These are phyloP conservation scores for Backusella liffmaniae DNA, from an alignment of 192 early-diverging fungal species.

Conservation along the genomic window DNA sequence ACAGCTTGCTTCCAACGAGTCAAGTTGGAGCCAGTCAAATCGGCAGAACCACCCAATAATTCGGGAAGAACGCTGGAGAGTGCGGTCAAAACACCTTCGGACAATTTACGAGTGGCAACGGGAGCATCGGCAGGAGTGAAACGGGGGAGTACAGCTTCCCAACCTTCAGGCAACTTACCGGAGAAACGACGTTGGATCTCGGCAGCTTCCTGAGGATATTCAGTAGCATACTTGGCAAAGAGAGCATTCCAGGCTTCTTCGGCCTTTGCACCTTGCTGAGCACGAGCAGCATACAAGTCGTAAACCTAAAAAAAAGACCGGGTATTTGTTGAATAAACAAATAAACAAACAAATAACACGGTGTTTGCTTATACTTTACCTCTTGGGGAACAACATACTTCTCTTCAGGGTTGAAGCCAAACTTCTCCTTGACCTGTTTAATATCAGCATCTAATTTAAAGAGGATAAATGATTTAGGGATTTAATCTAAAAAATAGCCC, in stretches of 20 bases:
- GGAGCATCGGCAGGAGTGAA: constrained; percentile 82
- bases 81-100: constrained; percentile 81
- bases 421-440: constrained; percentile 71
- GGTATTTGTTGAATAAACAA: not conserved
- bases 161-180: constrained; percentile 71
- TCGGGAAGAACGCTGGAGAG: constrained; percentile 80
- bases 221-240: constrained; percentile 62
- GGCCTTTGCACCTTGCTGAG: constrained; percentile 55
- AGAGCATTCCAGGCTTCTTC: constrained; percentile 77
- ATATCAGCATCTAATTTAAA: constrained; percentile 63
- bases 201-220: constrained; percentile 64
- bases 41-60: constrained; percentile 92
- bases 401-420: constrained; percentile 79
- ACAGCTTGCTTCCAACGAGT: constrained; percentile 94
- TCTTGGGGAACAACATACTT: constrained; percentile 71
- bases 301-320: constrained; percentile 41
- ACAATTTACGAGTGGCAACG: constrained; percentile 86
- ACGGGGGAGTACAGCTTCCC: constrained; percentile 68
- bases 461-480: not conserved
- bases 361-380: not conserved
- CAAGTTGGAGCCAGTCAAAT: constrained; percentile 95
- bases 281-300: constrained; percentile 48
- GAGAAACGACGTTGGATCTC: constrained; percentile 77
- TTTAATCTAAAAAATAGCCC: not conserved
- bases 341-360: not conserved